Percentiles rank a stretch among this genome's conserved stretches.
Evolutionary conservation across 1,284 basidiomycete genomes (phyloP).

Genomic region (Cutaneotrichosporon cutaneum): DNA sequence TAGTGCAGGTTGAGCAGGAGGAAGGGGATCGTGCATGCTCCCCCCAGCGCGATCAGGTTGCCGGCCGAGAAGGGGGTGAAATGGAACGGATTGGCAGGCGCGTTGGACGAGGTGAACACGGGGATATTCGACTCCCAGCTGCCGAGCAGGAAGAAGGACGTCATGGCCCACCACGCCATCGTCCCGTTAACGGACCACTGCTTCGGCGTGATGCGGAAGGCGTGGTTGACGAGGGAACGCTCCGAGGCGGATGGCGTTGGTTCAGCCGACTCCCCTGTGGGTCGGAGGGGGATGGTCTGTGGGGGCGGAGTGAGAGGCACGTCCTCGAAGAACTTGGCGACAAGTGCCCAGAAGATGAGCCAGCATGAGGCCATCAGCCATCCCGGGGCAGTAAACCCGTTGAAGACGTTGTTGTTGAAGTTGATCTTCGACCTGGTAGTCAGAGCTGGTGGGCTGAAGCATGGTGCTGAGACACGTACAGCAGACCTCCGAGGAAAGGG

Average conservation of each 20-base stretch:
- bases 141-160: constrained; percentile 16
- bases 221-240: no score
- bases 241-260: no score
- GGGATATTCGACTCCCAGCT: constrained; percentile 19
- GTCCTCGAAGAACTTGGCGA: constrained; percentile 6
- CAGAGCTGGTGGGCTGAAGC: not conserved
- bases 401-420: constrained; percentile 8
- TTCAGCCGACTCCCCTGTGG: no score
- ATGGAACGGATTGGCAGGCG: constrained; percentile 17
- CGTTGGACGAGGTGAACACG: constrained; percentile 11
- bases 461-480: constrained; percentile 1
- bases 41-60: constrained; percentile 18
- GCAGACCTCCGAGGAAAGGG: constrained; percentile 16
- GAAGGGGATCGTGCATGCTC: constrained; percentile 17
- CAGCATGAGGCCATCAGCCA: constrained; percentile 16
- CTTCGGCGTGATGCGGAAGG: no score
- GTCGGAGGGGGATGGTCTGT: no score
- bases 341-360: constrained; percentile 11
- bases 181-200: constrained; percentile 10
- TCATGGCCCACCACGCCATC: constrained; percentile 18
- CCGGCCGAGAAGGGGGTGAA: constrained; percentile 19
- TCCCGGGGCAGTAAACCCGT: constrained; percentile 15
- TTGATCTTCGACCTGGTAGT: constrained; percentile 11
- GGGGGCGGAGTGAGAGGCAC: not conserved
- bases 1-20: constrained; percentile 14